These are phyloP conservation scores for Spergularia marina DNA, from an alignment of 148 eudicot species.

Conservation along the genomic window DNA sequence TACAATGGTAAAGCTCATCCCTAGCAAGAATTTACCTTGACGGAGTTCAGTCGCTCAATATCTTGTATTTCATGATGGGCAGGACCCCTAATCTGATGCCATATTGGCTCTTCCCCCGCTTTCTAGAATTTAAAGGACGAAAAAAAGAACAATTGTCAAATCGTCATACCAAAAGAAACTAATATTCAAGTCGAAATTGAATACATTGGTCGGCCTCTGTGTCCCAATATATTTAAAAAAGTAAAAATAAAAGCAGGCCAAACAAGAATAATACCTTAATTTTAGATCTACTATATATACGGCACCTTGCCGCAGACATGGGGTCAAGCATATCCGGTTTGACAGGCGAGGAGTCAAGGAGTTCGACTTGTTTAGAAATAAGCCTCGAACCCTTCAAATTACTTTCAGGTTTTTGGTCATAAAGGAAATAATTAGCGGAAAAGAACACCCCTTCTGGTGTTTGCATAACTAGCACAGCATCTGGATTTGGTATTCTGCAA, in stretches of 20 bases:
- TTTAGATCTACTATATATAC: constrained; percentile 46
- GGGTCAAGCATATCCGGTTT: constrained; percentile 40
- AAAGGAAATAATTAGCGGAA: constrained; percentile 54
- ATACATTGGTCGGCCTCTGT: background rate
- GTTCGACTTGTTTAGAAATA: constrained; percentile 46
- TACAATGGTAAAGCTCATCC: constrained; percentile 4
- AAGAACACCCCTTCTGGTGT: constrained; percentile 67
- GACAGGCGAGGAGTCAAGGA: constrained; percentile 31
- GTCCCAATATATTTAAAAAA: background rate
- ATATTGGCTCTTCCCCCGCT: constrained; percentile 43
- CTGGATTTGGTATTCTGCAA: constrained; percentile 65
- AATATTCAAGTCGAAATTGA: background rate
- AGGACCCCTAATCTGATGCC: constrained; percentile 82
- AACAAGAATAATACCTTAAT: constrained; percentile 43
- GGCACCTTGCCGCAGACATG: constrained; percentile 80
- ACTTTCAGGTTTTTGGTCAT: constrained; percentile 49
- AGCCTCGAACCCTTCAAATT: constrained; percentile 55
- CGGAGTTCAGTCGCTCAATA: constrained; percentile 56
- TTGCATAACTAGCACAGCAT: constrained; percentile 63
- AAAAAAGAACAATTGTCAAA: background rate
- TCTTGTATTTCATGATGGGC: constrained; percentile 53
- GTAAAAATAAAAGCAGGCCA: background rate
- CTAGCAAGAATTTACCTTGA: constrained; percentile 38
- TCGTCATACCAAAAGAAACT: constrained; percentile 5
- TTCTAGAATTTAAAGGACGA: constrained; percentile 35